Base-by-base conservation (phyloP, 2,329 filamentous ascomycete genomes). In the Stagonosporopsis tanaceti region DNA sequence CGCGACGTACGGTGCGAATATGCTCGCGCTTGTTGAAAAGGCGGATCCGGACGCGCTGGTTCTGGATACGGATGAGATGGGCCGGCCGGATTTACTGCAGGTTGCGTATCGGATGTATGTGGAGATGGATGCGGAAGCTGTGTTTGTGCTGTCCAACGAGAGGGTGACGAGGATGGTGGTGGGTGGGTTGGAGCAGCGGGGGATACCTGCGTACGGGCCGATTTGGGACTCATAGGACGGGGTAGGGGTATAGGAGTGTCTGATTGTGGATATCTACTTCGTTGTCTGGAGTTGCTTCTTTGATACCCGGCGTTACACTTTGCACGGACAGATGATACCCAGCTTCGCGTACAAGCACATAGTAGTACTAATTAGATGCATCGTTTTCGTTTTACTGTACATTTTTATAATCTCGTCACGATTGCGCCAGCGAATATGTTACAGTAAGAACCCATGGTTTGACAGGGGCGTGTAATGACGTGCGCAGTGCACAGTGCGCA, bases 61-160 rank as follows among this genome's bases (percentile, higher is more conserved):
- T 51, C 82, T 90, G 70, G 88, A 93, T 70, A 91, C 89, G 2
- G 81, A 82, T 53, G 70, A 76, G 34, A 78, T 80, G 30, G 88
- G 87, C 0, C 80, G 88, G 6, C 82, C 87, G 2, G 84, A 91
- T 70, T 82, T 90, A 71, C 67, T 88, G 27, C 79, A 79, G 12
- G 78, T 86, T 42, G 80, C 82, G 37, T 87, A 84, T 65, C 75
- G 79, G 8, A 77, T 88, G 48, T 78, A 77, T 46, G 67, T 66
- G 46, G 74, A 82, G 30, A 78, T 78, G 25, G 63, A 76, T 0
- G 82, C 83, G 1, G 89, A 92, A 79, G 90, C 89, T 2, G 88
- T 92, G 35, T 87, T 91, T 68, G 83, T 92, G 58, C 88, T 93
- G 66, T 87, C 87, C 53, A 93, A 92, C 71, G 85, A 87, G 55